Evolutionary conservation across 345 rosid genomes (phyloP).

Genomic region (Citrus cavaleriei): DNA sequence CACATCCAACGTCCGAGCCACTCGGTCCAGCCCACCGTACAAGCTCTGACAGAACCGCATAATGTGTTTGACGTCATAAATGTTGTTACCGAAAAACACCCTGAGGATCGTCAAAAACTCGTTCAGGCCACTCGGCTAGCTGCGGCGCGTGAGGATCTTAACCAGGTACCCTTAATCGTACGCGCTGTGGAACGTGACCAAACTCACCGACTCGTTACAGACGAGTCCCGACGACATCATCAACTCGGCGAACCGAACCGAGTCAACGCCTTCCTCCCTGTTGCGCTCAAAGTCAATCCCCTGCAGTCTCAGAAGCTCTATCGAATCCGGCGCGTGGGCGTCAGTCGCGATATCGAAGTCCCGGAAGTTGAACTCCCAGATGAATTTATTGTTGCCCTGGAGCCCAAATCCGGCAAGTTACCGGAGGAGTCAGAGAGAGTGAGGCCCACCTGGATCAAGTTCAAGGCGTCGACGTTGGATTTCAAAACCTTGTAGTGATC

Average conservation of each 20-base stretch:
- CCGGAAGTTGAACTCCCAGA: constrained; percentile 84
- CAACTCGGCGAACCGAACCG: constrained; percentile 64
- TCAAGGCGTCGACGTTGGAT: constrained; percentile 75
- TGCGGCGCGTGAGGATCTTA: constrained; percentile 68
- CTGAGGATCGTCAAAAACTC: constrained; percentile 48
- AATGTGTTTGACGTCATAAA: constrained; percentile 81
- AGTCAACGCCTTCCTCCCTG: constrained; percentile 48
- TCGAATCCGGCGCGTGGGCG: constrained; percentile 75
- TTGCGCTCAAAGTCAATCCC: constrained; percentile 77
- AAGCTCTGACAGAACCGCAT: constrained; percentile 60
- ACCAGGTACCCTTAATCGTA: constrained; percentile 89
- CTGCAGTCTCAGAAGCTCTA: constrained; percentile 69
- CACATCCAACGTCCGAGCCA: constrained; percentile 49
- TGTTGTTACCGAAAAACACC: constrained; percentile 53
- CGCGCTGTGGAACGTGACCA: constrained; percentile 96
- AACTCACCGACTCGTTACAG: constrained; percentile 67
- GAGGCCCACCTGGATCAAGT: constrained; percentile 82
- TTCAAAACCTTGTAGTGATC: constrained; percentile 69
- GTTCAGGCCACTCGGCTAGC: constrained; percentile 40
- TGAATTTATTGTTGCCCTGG: constrained; percentile 20
- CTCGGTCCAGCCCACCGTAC: constrained; percentile 76
- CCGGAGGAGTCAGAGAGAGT: constrained; percentile 59
- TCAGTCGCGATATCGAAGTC: constrained; percentile 70
- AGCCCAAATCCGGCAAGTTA: constrained; percentile 60
- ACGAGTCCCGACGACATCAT: constrained; percentile 86